Conservation (phyloP, 2,329 filamentous ascomycete species). For the Cercospora sp. region DNA sequence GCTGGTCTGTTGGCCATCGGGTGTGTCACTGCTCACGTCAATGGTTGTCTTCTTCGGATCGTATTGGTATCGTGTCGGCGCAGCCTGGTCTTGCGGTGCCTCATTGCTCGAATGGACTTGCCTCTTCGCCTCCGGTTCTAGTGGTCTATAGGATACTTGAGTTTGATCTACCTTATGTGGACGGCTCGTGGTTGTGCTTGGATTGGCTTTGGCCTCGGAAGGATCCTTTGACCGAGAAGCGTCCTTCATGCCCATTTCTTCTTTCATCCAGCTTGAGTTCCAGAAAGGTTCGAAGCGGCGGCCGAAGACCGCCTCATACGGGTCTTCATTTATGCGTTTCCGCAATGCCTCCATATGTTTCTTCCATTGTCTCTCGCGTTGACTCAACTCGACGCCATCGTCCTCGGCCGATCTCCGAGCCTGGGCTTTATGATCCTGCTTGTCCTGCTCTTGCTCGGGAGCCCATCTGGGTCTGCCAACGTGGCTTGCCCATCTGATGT, state of each 20-base stretch:
- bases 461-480: conserved; percentile 28
- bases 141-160: conserved; percentile 13
- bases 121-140: conserved; percentile 15
- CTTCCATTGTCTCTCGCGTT: conserved; percentile 38
- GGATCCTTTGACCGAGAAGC: conserved; percentile 22
- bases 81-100: not conserved
- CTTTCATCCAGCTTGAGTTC: conserved; percentile 37
- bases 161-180: not conserved
- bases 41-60: conserved; percentile 22
- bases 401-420: conserved; percentile 19
- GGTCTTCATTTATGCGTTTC: conserved; percentile 43
- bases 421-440: conserved; percentile 22
- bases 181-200: conserved; percentile 7
- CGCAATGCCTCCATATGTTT: conserved; percentile 39
- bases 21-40: conserved; percentile 18
- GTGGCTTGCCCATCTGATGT: conserved; percentile 36
- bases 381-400: conserved; percentile 34
- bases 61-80: conserved; percentile 24
- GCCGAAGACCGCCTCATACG: conserved; percentile 48
- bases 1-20: conserved; percentile 26
- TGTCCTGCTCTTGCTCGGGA: conserved; percentile 21
- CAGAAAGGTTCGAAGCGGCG: conserved; percentile 42
- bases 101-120: conserved; percentile 13
- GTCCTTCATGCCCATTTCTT: conserved; percentile 31
- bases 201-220: conserved; percentile 14